Evolutionary conservation across 164 flowering plant species (phyloP), one percentile per base, ranked within the genome.

Genomic region (Tetracentron sinense): DNA sequence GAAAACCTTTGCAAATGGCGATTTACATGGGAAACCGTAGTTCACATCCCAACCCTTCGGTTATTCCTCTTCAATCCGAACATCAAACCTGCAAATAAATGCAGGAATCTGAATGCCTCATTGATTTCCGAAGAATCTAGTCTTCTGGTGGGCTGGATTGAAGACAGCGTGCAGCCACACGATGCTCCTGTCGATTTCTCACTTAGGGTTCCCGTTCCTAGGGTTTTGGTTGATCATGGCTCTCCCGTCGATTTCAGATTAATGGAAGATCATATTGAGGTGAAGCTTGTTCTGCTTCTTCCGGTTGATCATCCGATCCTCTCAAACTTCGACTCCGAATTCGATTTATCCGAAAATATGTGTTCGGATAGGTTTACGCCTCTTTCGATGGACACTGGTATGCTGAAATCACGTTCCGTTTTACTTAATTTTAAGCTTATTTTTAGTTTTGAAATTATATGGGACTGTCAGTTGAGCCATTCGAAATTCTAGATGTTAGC

Each of bases 1-100:
- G 54, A 62, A 74, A 80, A 68, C 88, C 86, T 90, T 79, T 77
- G 77, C 51, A 69, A 74, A 68, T 95, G 99, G 99, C 80, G 82
- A 53, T 92, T 78, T 82, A 85, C 94, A 11, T 95, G 97, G 97
- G 97, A 92, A 78, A 75, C 97, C 7, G 89, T 82, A 56, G 78
- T 88, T 47, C 88, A 88, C 74, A 64, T 81, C 46, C 79, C 96
- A 35, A 81, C 69, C 23, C 88, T 95, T 62, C 77, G 80, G 7
- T 58, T 95, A 46, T 79, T 81, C 69, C 82, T 94, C 72, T 89
- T 89, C 80, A 76, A 72, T 60, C 71, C 83, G 0, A 28, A 42
- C 8, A 62, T 73, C 21, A 74, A 73, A 21, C 89, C 93, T 26
- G 44, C 66, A 0, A 16, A 35, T 42, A 79, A 80, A 4, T 90